phyloP scores from a whole-genome alignment of 192 early-diverging fungal species.

The Umbelopsis isabellina region DNA sequence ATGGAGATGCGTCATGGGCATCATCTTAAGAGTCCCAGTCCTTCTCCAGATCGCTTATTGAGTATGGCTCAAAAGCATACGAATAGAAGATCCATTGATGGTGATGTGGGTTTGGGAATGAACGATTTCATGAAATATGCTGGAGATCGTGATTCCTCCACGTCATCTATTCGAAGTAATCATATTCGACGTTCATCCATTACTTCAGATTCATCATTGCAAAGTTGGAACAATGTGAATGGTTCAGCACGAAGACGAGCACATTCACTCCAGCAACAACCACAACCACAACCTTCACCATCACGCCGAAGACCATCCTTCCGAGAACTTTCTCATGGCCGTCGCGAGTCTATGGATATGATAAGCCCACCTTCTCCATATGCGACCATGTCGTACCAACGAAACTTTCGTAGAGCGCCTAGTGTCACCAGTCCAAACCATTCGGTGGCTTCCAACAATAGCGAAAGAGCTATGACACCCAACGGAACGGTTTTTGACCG shows the following conservation, averaged over 20 bases:
- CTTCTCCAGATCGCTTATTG: slow-evolving; percentile 40
- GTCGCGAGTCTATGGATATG: slow-evolving; percentile 15
- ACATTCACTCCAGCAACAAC: slow-evolving; percentile 31
- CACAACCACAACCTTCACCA: slow-evolving; percentile 22
- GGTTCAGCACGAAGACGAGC: slow-evolving; percentile 28
- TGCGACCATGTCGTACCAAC: slow-evolving; percentile 2
- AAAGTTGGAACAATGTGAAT: slow-evolving; percentile 15
- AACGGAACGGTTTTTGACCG: slow-evolving; percentile 39
- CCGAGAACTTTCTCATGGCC: slow-evolving; percentile 36
- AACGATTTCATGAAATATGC: slow-evolving; percentile 36
- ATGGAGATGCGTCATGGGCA: background rate
- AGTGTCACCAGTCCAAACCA: slow-evolving; percentile 16
- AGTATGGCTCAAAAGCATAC: slow-evolving; percentile 42
- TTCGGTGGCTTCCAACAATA: slow-evolving; percentile 10
- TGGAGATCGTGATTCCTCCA: slow-evolving; percentile 38
- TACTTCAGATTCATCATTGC: slow-evolving; percentile 32
- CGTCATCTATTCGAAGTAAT: slow-evolving; percentile 38
- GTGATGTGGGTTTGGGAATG: slow-evolving; percentile 26
- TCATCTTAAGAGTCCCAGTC: slow-evolving; percentile 27
- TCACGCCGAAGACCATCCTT: slow-evolving; percentile 33
- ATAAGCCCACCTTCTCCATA: slow-evolving; percentile 17
- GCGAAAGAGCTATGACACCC: slow-evolving; percentile 23
- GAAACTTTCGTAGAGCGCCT: slow-evolving; percentile 9
- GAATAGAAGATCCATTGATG: slow-evolving; percentile 30
- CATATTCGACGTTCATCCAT: slow-evolving; percentile 37